A percentile compares a stretch with the other conserved stretches of the same genome.
These are phyloP conservation scores for Candida germanica DNA, from an alignment of 805 yeast genomes.

Conservation along the genomic window DNA sequence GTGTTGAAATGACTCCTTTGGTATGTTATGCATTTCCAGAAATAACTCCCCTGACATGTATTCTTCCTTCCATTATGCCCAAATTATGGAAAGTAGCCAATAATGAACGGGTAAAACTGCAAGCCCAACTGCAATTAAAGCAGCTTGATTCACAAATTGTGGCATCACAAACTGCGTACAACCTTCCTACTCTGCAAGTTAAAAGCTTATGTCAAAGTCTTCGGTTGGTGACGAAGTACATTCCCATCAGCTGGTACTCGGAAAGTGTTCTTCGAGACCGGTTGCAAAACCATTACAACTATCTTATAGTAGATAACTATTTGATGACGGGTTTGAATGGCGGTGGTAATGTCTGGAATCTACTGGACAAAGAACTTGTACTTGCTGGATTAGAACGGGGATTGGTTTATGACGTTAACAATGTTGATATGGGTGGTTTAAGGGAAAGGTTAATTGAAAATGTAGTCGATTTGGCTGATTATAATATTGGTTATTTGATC, in stretches of 20 bases:
- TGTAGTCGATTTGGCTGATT: constrained; percentile 37
- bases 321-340: constrained; percentile 35
- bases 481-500: constrained; percentile 40
- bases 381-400: constrained; percentile 57
- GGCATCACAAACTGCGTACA: constrained; percentile 47
- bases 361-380: constrained; percentile 50
- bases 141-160: constrained; percentile 13
- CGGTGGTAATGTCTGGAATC: constrained; percentile 41
- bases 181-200: constrained; percentile 38
- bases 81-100: constrained; percentile 27
- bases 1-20: constrained; percentile 54
- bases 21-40: constrained; percentile 53
- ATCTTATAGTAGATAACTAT: constrained; percentile 53
- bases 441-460: constrained; percentile 39
- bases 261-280: constrained; percentile 33
- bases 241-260: constrained; percentile 39
- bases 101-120: constrained; percentile 10
- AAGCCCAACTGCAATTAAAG: constrained; percentile 7
- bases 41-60: constrained; percentile 57
- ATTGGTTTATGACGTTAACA: constrained; percentile 31
- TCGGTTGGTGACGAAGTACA: constrained; percentile 36
- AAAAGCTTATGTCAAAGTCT: constrained; percentile 32
- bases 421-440: constrained; percentile 7
- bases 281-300: constrained; percentile 39
- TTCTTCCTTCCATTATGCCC: constrained; percentile 46